Conservation (phyloP, 768 basidiomycete genomes). For the Rhizopogon salebrosus region DNA sequence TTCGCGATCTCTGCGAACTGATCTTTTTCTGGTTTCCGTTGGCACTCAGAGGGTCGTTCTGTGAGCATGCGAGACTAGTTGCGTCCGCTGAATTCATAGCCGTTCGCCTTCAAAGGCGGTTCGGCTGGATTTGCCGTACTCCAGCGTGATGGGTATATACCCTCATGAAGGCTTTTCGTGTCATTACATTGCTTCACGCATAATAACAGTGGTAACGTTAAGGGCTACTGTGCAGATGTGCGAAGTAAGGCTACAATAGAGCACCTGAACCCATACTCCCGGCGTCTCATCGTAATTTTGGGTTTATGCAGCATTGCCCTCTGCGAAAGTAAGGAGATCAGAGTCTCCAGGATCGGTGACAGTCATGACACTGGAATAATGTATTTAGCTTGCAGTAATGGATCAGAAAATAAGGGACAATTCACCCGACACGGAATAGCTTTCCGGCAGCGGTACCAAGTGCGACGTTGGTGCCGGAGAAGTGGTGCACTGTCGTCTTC, state of each 20-base stretch:
- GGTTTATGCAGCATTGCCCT: conserved; percentile 53
- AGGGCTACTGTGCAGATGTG: background rate
- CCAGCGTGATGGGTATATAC: background rate
- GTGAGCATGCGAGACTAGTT: too few species aligned
- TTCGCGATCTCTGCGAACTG: too few species aligned
- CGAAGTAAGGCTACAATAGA: background rate
- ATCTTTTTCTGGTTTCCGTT: too few species aligned
- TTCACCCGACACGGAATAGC: conserved; percentile 95
- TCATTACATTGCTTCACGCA: background rate
- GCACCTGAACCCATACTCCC: background rate
- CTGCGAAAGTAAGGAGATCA: conserved; percentile 85
- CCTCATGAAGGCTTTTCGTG: background rate
- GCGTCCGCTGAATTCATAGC: too few species aligned
- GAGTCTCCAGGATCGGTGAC: conserved; percentile 95
- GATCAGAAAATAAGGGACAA: conserved; percentile 1
- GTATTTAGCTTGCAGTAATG: background rate
- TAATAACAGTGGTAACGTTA: background rate
- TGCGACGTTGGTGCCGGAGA: conserved; percentile 94
- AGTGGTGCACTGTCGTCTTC: conserved; percentile 98
- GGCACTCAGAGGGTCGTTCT: too few species aligned
- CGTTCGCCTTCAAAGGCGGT: too few species aligned
- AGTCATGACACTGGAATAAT: conserved; percentile 80
- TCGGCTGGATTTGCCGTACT: background rate
- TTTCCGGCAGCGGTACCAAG: conserved; percentile 99
- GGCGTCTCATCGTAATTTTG: background rate